Base-by-base conservation (phyloP, 2,329 filamentous ascomycete species). In the Xylaria sp. region DNA sequence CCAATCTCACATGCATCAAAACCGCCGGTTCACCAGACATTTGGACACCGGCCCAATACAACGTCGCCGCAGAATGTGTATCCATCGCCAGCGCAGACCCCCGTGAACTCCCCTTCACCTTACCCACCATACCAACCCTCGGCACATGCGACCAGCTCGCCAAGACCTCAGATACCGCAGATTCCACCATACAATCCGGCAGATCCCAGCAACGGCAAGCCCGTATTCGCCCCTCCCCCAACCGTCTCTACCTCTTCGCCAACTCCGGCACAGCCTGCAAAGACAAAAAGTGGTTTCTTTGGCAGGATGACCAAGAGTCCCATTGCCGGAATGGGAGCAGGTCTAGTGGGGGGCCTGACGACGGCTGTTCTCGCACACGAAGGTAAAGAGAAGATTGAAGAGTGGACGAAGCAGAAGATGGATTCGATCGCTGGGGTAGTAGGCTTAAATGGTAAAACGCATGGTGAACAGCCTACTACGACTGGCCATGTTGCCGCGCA, bases 391-490 rank as follows among this genome's bases (percentile, higher is more conserved):
- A 72, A 71, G 50, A 58, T 72, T 13, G 60, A 59, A 43, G 62
- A 63, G 18, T 72, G 70, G 70, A 63, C 64, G n/a, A 69, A 69
- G 66, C 52, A 62, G 45, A 72, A 69, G 56, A 67, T 72, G 52
- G 70, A 43, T 1, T 69, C 66, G 1, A 43, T 72, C 2, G 64
- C 66, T 1, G 63, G 66, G 1, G 46, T 52, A 9, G 58, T 65
- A 4, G 70, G 63, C 1, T 50, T 66, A 5, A 45, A 34, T 30
- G 45, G 56, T 15, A 66, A 69, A 39, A 15, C 39, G 9, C 48
- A 68, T 50, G 62, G 32, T 18, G 50, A 25, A 9, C 63, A 68
- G 12, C 55, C 15, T 20, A 32, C 55, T 9, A 23, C n/a, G 7
- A 6, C 55, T 10, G 65, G 25, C 20, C 58, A 70, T 36, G 62